Base-by-base conservation (phyloP, 106 monocot genomes). In the Dendrobium huoshanense region DNA sequence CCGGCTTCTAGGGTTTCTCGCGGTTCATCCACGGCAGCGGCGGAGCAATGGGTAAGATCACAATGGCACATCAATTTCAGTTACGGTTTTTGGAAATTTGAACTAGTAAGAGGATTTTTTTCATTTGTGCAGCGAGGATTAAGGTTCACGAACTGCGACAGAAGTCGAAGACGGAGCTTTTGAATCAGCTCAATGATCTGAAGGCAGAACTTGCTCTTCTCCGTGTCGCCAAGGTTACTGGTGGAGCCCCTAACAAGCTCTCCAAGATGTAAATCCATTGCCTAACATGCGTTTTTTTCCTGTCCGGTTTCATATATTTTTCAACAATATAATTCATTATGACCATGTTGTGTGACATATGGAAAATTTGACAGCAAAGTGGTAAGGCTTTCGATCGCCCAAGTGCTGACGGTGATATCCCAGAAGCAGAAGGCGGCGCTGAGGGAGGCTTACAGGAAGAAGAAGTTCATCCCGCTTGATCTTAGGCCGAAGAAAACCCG, bases 371-470 rank as follows among this genome's bases (percentile, higher is more conserved):
- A 77, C 88, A 92, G 92, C 8, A 92, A 92, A 86, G 88, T 92
- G 59, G 92, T 92, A 79, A 80, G 92, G 86, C 77, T 84, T 10
- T 91, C 89, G 33, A 92, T 95, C 41, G 95, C 92, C 4, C 90
- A 89, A 72, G 95, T 95, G 24, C 86, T 91, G 73, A 95, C 95
- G 5, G 95, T 95, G 81, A 92, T 92, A 13, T 95, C 95, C 11
- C 95, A 95, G 90, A 95, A 92, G 83, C 95, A 95, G 86, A 95
- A 92, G 89, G 84, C 85, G 65, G 92, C 87, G 29, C 78, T 95
- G 75, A 86, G 92, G 77, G 92, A 95, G 83, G 95, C 58, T 18
- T 95, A 91, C 82, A 91, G 88, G 87, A 92, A 91, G 47, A 95
- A 95, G 82, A 95, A 87, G 88, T 82, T 81, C 31, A 45, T 91